Base-by-base conservation (phyloP, 257 asterid genomes). In the Paraleonurus japonicus region DNA sequence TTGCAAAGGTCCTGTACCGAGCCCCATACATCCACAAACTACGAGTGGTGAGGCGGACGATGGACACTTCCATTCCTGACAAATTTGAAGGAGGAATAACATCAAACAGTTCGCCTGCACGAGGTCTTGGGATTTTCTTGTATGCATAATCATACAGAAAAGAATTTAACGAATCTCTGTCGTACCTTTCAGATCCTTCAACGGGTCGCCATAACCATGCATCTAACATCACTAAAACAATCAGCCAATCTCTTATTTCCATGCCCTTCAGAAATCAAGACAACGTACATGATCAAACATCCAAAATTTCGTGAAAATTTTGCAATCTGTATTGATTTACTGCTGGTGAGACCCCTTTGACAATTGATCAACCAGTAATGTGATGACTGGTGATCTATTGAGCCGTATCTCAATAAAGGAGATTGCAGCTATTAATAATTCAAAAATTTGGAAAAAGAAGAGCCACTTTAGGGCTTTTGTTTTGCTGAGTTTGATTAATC, bases 71-170 rank as follows among this genome's bases (percentile, higher is more conserved):
- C 41, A 89, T 70, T 12, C 90, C 92, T 0, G 97, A 83, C 2
- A 78, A 76, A 79, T 87, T 87, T 7, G 79, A 27, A 58, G 96
- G 95, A 23, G 88, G 81, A 43, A 77, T 55, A 16, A 90, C 55
- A 65, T 83, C 61, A 66, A 81, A 85, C 54, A 80, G 35, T 47
- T 55, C 70, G 55, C 96, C 92, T 57, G 90, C 77, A n/a, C 27
- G 71, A 27, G 60, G 80, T 20, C 19, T 78, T 1, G 53, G 53
- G 55, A 71, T 26, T 53, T 78, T 76, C 79, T 71, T 73, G 79
- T 80, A 45, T 20, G 90, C 85, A 62, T 70, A 68, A 26, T 82
- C 77, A 62, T 83, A 86, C 16, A 90, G 64, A 22, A 69, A 80
- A 27, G 87, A 78, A 83, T 89, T 84, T 24, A 92, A 78, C 5